Evolutionary conservation across 2,329 filamentous ascomycete genomes (phyloP).

Genomic region (Arachnomyces sp.): DNA sequence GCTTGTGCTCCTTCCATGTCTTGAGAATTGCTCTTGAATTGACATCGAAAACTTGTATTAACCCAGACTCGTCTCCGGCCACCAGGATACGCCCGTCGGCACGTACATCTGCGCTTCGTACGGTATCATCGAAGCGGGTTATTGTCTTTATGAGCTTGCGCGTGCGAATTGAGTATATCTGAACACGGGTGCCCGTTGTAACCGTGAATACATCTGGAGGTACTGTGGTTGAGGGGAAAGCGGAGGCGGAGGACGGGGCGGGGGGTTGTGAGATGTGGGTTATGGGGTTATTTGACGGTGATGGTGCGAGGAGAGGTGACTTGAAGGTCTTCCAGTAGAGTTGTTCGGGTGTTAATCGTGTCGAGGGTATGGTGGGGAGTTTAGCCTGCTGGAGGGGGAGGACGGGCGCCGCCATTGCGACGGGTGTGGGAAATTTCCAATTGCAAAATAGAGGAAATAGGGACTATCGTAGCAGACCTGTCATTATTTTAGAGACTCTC

Average conservation of each 20-base stretch:
- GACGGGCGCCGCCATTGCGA: slow-evolving; percentile 74
- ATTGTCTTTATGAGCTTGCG: slow-evolving; percentile 91
- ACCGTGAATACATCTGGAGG: slow-evolving; percentile 64
- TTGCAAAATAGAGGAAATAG: no score
- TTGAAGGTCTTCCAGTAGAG: slow-evolving; percentile 95
- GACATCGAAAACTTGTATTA: slow-evolving; percentile 92
- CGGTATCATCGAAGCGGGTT: slow-evolving; percentile 84
- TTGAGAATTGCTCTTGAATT: slow-evolving; percentile 83
- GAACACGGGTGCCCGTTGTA: slow-evolving; percentile 86
- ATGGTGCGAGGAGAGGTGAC: slow-evolving; percentile 81
- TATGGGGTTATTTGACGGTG: slow-evolving; percentile 79
- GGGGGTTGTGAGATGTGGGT: slow-evolving; percentile 75
- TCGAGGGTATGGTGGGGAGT: slow-evolving; percentile 71
- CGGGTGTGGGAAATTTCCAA: not conserved
- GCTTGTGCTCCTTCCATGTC: slow-evolving; percentile 90
- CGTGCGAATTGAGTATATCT: slow-evolving; percentile 87
- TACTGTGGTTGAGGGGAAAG: slow-evolving; percentile 48
- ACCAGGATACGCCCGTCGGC: slow-evolving; percentile 82
- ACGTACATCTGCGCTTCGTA: slow-evolving; percentile 79
- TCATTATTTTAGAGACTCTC: no score
- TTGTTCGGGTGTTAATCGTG: slow-evolving; percentile 75
- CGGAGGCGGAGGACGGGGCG: slow-evolving; percentile 36
- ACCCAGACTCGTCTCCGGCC: slow-evolving; percentile 83
- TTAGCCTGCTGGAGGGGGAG: slow-evolving; percentile 71
- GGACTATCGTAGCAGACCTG: no score